Evolutionary conservation across 2,329 filamentous ascomycete species (phyloP).

Genomic region (Alternaria alternata): DNA sequence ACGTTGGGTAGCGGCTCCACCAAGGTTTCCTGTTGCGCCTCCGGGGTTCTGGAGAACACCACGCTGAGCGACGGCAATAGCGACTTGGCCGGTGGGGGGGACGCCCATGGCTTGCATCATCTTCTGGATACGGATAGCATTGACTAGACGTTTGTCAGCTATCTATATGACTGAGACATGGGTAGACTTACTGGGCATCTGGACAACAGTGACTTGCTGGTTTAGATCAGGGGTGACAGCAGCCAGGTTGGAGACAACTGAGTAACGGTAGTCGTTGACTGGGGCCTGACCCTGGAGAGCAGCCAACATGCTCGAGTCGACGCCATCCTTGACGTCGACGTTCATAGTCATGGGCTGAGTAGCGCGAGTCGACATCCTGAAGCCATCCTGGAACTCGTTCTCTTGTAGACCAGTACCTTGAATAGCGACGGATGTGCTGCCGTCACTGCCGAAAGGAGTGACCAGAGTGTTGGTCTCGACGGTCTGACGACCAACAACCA

Average conservation of each 20-base stretch:
- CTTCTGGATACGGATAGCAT: conserved; percentile 46
- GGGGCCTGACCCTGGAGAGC: conserved; percentile 39
- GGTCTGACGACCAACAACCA: conserved; percentile 50
- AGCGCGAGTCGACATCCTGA: conserved; percentile 48
- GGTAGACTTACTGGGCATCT: conserved; percentile 45
- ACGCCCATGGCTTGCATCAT: conserved; percentile 48
- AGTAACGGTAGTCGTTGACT: conserved; percentile 50
- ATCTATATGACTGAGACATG: background rate
- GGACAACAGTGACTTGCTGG: conserved; percentile 48
- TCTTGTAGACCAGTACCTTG: conserved; percentile 49
- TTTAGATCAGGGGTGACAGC: conserved; percentile 46
- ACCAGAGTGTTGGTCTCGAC: conserved; percentile 45
- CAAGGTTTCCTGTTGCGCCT: conserved; percentile 44
- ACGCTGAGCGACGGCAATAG: conserved; percentile 48
- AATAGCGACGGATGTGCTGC: conserved; percentile 38
- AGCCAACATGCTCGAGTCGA: conserved; percentile 45
- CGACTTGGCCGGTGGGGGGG: conserved; percentile 41
- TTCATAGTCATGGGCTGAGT: conserved; percentile 50
- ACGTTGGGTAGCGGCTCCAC: conserved; percentile 30
- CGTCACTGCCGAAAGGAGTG: conserved; percentile 42
- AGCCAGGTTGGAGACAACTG: conserved; percentile 44
- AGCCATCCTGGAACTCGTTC: conserved; percentile 50
- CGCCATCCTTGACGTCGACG: conserved; percentile 46
- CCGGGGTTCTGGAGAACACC: conserved; percentile 48
- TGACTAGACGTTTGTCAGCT: conserved; percentile 38